Evolutionary conservation across 148 eudicot genomes (phyloP).

Genomic region (Suaeda aralocaspica): DNA sequence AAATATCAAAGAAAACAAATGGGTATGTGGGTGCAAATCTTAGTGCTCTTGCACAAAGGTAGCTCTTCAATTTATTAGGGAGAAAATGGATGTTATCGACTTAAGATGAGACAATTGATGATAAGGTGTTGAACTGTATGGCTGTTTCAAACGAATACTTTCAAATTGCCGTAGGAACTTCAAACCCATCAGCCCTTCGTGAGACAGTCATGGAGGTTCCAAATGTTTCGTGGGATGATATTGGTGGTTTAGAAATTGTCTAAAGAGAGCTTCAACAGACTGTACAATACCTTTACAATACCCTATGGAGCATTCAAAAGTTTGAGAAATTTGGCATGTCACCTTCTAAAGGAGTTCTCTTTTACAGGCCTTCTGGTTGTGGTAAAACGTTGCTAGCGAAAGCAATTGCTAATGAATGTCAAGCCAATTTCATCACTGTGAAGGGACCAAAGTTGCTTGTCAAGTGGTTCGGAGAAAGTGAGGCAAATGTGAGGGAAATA

Average conservation of each 20-base stretch:
- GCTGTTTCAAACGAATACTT: constrained; percentile 66
- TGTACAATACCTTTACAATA: too few species aligned
- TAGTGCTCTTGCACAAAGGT: constrained; percentile 77
- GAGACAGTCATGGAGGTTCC: constrained; percentile 61
- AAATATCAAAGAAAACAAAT: constrained; percentile 64
- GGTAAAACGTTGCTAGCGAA: constrained; percentile 75
- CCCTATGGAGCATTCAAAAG: constrained; percentile 83
- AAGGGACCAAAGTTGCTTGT: constrained; percentile 74
- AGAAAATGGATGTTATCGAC: constrained; percentile 82
- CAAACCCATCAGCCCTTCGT: constrained; percentile 79
- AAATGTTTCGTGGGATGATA: constrained; percentile 38
- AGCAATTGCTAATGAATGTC: constrained; percentile 80
- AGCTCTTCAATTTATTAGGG: constrained; percentile 77
- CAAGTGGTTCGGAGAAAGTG: constrained; percentile 89
- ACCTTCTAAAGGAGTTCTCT: constrained; percentile 71
- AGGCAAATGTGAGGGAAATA: constrained; percentile 73
- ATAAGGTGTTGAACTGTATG: constrained; percentile 70
- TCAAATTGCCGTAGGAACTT: constrained; percentile 55
- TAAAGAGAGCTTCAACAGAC: constrained; percentile 82
- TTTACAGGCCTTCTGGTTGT: constrained; percentile 84
- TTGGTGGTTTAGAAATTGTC: constrained; percentile 45
- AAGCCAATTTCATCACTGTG: constrained; percentile 68
- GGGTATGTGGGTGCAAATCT: constrained; percentile 78
- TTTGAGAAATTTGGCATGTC: constrained; percentile 87
- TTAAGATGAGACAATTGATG: constrained; percentile 69